Base-by-base conservation (phyloP, 768 basidiomycete species). In the Podaxis carcinomalis region DNA sequence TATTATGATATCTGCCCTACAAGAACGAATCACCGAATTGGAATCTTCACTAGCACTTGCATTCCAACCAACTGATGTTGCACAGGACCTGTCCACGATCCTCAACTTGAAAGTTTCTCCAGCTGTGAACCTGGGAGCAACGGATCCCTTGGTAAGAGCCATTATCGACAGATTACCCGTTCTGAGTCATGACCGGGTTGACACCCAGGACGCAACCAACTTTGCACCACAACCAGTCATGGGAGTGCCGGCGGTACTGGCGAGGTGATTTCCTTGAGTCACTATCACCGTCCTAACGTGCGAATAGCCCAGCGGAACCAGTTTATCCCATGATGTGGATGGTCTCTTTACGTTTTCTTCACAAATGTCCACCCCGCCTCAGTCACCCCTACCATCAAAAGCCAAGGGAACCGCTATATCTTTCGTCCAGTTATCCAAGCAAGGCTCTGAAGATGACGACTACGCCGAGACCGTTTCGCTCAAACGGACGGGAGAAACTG, bases 21-120 rank as follows among this genome's bases (percentile, higher is more conserved):
- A 80, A 61, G 71, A 70, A 47, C 78, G 79, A 62, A 77, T 84
- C 46, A 65, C 66, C 4, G 75, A 77, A 14, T 69, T 86, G 11
- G 83, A 85, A 66, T 75, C 69, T 9, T 73, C 71, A 32, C 69
- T 85, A 11, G 81, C 83, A 0, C 78, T 77, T 55, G 67, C 76
- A 39, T 71, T 85, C 59, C 74, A 74, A 56, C 76, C 68, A 42
- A 64, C 63, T 14, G 70, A 73, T 35, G 60, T 62, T 14, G 70
- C 67, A 0, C 62, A 62, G 2, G 64, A 67, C 11, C 58, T 63
- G 5, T 74, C 71, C 44, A 73, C 78, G 1, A 76, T 82, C 63
- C 73, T 81, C 14, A 74, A 78, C 61, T 62, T 79, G 53, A 73
- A 70, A 50, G 61, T 72, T 0, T 80, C 75, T 71, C 72, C 78